Percentiles rank a stretch among this genome's conserved stretches.
Evolutionary conservation across 345 rosid genomes (phyloP).

Genomic region (Citrus sp.): DNA sequence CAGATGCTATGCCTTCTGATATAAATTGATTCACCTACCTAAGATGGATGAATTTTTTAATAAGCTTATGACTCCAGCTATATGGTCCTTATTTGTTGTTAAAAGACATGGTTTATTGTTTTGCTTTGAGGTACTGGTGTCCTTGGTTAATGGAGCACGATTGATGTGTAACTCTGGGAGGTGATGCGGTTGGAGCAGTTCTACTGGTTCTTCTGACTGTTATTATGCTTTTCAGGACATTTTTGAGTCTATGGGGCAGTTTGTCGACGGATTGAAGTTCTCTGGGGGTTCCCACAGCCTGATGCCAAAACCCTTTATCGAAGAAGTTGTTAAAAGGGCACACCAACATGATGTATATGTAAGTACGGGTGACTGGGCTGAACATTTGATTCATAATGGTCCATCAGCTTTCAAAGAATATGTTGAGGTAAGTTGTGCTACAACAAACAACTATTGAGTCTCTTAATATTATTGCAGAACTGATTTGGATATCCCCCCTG

Average conservation of each 20-base stretch:
- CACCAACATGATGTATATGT: slow-evolving; percentile 82
- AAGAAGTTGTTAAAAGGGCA: slow-evolving; percentile 65
- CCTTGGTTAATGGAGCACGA: not conserved
- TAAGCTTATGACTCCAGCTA: not conserved
- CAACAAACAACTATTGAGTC: not conserved
- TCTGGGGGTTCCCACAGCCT: slow-evolving; percentile 83
- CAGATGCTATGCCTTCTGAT: not conserved
- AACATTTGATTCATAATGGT: slow-evolving; percentile 63
- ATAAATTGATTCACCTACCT: not conserved
- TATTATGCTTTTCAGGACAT: slow-evolving; percentile 50
- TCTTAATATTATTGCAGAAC: not conserved
- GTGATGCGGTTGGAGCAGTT: not conserved
- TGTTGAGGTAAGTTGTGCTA: slow-evolving; percentile 46
- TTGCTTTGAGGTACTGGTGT: not conserved
- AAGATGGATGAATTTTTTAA: not conserved
- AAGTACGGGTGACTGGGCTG: slow-evolving; percentile 93
- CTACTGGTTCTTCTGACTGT: not conserved
- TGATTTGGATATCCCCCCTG: not conserved
- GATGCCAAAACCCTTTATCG: slow-evolving; percentile 67
- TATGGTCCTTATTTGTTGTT: not conserved
- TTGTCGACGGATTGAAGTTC: slow-evolving; percentile 88
- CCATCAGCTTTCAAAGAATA: slow-evolving; percentile 77
- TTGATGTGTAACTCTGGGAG: not conserved
- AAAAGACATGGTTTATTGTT: not conserved
- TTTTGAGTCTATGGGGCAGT: slow-evolving; percentile 78